phyloP scores from a whole-genome alignment of 352 stramenopile species.

The Discostella stelligera region DNA sequence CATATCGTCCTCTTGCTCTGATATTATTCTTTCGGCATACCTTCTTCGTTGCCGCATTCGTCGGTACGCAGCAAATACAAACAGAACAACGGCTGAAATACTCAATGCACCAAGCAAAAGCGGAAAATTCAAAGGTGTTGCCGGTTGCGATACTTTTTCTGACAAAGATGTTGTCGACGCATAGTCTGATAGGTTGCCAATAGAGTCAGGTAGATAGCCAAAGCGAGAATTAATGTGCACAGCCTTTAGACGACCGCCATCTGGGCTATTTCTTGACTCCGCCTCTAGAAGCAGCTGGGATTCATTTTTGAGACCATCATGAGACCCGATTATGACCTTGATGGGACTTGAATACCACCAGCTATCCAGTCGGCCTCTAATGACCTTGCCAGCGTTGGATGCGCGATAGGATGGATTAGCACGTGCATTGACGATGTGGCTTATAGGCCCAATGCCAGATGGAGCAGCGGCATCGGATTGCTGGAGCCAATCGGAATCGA shows the following conservation, averaged over 20 bases:
- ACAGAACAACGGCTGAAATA: constrained; percentile 2
- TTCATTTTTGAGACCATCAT: constrained; percentile 1
- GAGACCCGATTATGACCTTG: constrained; percentile 47
- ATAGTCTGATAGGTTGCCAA: constrained; percentile 8
- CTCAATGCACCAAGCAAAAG: background rate
- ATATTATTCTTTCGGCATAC: background rate
- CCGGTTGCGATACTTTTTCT: background rate
- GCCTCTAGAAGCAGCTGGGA: constrained; percentile 30
- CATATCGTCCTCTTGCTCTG: background rate
- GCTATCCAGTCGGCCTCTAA: constrained; percentile 54
- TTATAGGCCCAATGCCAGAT: constrained; percentile 47
- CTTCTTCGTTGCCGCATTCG: constrained; percentile 2
- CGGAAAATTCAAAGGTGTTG: background rate
- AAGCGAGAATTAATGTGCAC: constrained; percentile 39
- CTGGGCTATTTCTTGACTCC: constrained; percentile 22
- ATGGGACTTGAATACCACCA: constrained; percentile 68
- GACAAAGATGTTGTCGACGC: background rate
- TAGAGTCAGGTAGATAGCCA: constrained; percentile 15
- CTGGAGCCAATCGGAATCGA: constrained; percentile 75
- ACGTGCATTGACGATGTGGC: constrained; percentile 79
- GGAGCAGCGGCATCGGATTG: constrained; percentile 29
- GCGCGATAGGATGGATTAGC: constrained; percentile 74
- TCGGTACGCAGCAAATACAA: background rate
- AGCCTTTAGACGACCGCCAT: constrained; percentile 20
- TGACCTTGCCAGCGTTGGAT: constrained; percentile 56